These are phyloP conservation scores for Backusella mclennaniae DNA, from an alignment of 192 early-diverging fungal species.

Conservation along the genomic window DNA sequence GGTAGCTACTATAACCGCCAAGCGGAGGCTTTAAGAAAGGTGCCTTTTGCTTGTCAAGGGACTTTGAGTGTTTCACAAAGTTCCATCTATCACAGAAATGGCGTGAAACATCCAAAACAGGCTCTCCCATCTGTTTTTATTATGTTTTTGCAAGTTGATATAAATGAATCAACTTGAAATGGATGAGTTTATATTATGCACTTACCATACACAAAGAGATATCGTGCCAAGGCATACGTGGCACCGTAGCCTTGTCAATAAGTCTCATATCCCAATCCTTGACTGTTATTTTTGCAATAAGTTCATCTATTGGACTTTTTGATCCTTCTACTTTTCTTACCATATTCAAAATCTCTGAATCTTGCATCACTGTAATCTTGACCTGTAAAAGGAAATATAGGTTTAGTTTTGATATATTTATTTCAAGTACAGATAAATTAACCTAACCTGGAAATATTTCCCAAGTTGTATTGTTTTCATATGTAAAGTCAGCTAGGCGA, in stretches of 20 bases:
- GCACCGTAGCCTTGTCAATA: constrained; percentile 40
- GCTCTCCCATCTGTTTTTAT: constrained; percentile 50
- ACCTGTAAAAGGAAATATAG: constrained; percentile 17
- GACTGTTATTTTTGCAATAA: constrained; percentile 28
- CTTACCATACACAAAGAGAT: constrained; percentile 66
- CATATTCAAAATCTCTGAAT: constrained; percentile 63
- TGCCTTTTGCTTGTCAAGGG: constrained; percentile 52
- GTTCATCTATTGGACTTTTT: background rate
- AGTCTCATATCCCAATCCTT: constrained; percentile 43
- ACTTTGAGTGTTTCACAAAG: constrained; percentile 73
- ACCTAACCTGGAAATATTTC: constrained; percentile 44
- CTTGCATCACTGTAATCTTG: constrained; percentile 87
- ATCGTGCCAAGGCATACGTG: constrained; percentile 90
- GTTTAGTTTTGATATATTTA: background rate
- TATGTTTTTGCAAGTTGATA: background rate
- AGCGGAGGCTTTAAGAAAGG: constrained; percentile 62
- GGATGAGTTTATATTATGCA: background rate
- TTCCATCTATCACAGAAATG: constrained; percentile 91
- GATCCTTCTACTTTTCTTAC: constrained; percentile 13
- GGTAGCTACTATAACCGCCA: constrained; percentile 18
- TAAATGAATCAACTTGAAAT: background rate
- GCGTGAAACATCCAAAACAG: constrained; percentile 75
- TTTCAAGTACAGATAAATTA: background rate
- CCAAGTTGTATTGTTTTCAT: constrained; percentile 36
- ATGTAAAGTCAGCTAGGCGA: constrained; percentile 63